Evolutionary conservation across 495 filamentous ascomycete species (phyloP), one percentile per base, ranked within the genome.

Genomic region (Aspergillus leporis): DNA sequence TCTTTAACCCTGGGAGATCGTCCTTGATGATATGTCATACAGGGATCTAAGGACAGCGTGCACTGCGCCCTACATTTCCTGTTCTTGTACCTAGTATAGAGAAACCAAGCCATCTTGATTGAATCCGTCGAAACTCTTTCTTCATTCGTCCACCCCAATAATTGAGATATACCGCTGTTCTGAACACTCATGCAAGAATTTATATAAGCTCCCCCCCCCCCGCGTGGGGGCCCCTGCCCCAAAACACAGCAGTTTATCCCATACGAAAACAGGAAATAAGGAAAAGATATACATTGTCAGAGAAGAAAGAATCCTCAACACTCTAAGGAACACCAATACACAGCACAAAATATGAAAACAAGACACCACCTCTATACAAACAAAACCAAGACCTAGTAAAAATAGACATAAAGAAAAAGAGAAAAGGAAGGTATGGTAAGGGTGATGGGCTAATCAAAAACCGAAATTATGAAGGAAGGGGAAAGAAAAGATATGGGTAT

Each of bases 31-130:
- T 53, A 53, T 36, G 32, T 53, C 51, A 40, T 38, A 36, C 22
- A 31, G 21, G 43, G 43, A 19, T 53, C 30, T 53, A 34, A 53
- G 32, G 32, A 34, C 51, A 23, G 28, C 28, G 31, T 19, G 28
- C 21, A 38, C 48, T 51, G 18, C 18, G 30, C 16, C 31, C 18
- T 31, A 5, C 40, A 14, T 22, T 43, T 41, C 10, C 18, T 45
- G 13, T 43, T 54, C 38, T 23, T 55, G 53, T 61, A 61, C 53
- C 31, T 53, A 61, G 53, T 56, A 61, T 56, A 61, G 34, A 61
- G 46, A 61, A 56, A 43, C 8, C 32, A 36, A 49, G 9, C 25
- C 28, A 38, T 8, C 32, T 30, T 9, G 21, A 21, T 25, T 32
- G 23, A 18, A 23, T 51, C 30, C 19, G 14, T n/a, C 14, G 48